Conservation (phyloP, 1,284 basidiomycete species). For the Sporisorium exsertum region DNA sequence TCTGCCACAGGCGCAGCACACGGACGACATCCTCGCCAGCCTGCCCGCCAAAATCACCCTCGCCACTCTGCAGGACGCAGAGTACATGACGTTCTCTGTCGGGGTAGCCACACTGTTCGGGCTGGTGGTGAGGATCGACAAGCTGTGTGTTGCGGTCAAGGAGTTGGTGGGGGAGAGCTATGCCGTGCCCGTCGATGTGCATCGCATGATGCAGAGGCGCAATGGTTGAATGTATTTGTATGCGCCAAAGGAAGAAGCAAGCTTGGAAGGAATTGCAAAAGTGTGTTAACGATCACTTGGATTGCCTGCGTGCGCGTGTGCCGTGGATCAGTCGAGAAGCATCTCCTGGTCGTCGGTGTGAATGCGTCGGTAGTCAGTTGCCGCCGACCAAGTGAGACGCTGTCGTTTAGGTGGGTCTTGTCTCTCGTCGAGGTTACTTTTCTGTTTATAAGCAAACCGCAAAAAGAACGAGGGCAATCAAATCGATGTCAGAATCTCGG, state of each 20-base stretch:
- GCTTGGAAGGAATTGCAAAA: not conserved
- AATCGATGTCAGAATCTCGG: too few relatives aligned
- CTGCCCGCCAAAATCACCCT: conserved; percentile 35
- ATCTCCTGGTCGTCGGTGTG: conserved; percentile 3
- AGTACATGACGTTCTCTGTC: conserved; percentile 52
- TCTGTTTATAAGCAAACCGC: not conserved
- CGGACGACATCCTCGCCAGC: conserved; percentile 18
- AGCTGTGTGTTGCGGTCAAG: conserved; percentile 80
- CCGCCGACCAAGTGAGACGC: not conserved
- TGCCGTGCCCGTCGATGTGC: conserved; percentile 43
- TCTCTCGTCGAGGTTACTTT: conserved; percentile 2
- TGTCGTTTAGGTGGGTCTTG: conserved; percentile 9
- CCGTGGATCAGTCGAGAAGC: conserved; percentile 20
- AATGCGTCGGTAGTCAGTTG: not conserved
- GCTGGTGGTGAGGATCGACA: conserved; percentile 77
- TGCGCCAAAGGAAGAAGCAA: not conserved
- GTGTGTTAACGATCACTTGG: not conserved
- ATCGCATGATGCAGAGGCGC: conserved; percentile 16
- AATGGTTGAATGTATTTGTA: conserved; percentile 6
- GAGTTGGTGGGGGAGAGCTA: conserved; percentile 84
- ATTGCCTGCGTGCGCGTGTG: not conserved
- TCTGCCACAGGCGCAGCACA: not conserved
- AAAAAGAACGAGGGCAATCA: not conserved
- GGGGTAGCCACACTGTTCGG: conserved; percentile 79
- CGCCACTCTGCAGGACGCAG: conserved; percentile 35